phyloP scores from a whole-genome alignment of 2,329 filamentous ascomycete genomes.

The Ramichloridium luteum region DNA sequence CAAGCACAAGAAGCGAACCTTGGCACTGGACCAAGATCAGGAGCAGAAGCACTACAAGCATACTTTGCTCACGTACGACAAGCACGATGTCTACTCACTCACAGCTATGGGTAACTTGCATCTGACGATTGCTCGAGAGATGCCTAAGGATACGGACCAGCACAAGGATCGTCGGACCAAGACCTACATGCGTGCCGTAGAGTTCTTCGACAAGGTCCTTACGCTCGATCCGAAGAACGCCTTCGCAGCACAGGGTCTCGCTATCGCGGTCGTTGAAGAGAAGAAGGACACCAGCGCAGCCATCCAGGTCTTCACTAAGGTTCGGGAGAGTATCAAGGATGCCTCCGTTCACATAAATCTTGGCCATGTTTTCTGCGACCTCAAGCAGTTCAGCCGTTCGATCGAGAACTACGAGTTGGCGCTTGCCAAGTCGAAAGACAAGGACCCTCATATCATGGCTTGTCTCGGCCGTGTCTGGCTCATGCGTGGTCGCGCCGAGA shows the following conservation, averaged over 20 bases:
- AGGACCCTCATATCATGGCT: slow-evolving; percentile 61
- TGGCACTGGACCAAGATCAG: slow-evolving; percentile 74
- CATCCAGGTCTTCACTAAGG: slow-evolving; percentile 76
- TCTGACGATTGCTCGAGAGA: slow-evolving; percentile 76
- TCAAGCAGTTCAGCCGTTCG: slow-evolving; percentile 79
- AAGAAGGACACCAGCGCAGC: slow-evolving; percentile 77
- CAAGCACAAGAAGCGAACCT: slow-evolving; percentile 69
- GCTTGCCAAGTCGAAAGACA: slow-evolving; percentile 61
- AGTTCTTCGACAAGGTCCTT: slow-evolving; percentile 96
- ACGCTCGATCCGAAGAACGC: slow-evolving; percentile 92
- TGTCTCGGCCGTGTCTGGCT: slow-evolving; percentile 84
- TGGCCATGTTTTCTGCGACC: slow-evolving; percentile 81
- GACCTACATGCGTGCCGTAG: slow-evolving; percentile 81
- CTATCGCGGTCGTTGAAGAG: slow-evolving; percentile 87
- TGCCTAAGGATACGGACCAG: slow-evolving; percentile 77
- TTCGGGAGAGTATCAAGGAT: slow-evolving; percentile 77
- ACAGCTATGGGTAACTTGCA: slow-evolving; percentile 97
- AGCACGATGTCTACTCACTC: slow-evolving; percentile 93
- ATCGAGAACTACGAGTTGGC: slow-evolving; percentile 90
- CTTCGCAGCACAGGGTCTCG: slow-evolving; percentile 90
- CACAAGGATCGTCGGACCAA: slow-evolving; percentile 85
- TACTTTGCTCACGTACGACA: slow-evolving; percentile 85
- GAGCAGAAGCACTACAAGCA: slow-evolving; percentile 95
- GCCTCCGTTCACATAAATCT: slow-evolving; percentile 83
- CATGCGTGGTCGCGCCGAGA: slow-evolving; percentile 61